Base-by-base conservation (phyloP, 768 basidiomycete species). In the Hericium coralloides region DNA sequence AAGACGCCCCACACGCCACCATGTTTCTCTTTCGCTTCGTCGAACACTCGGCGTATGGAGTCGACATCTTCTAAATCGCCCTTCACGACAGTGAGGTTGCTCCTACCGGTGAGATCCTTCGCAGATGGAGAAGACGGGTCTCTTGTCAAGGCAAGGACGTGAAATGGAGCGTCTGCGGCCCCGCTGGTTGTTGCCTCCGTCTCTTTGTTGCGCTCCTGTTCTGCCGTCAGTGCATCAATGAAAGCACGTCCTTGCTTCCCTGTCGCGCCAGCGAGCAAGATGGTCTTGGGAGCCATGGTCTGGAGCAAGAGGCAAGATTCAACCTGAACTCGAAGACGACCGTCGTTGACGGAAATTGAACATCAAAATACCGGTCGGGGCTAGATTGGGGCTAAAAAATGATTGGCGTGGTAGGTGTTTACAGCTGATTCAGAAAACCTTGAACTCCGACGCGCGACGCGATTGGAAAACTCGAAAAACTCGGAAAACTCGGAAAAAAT, bases 151-250 rank as follows among this genome's bases (percentile, higher is more conserved):
- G 43, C 43, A 10, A 45, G 43, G 43, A 45, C 18, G 43, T 45
- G 43, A 20, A 45, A 45, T 43, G 43, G 17, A n/a, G n/a, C 5
- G 4, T n/a, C 15, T n/a, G 43, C 0, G 43, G 12, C 43, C 31
- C 10, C 31, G 31, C 31, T 31, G 8, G 31, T 31, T 31, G 31
- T 31, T 9, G 43, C 20, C 9, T 45, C 43, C 8, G n/a, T n/a
- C n/a, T 45, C 43, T 9, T n/a, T 12, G 18, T n/a, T n/a, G 18
- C 17, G 41, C 4, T 15, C 17, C 15, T 15, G 17, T 18, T 3
- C 17, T 71, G 1, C 69, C 72, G 18, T 75, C 56, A 15, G 59
- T 61, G 74, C 75, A 49, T 37, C 31, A 52, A 53, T 41, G 0
- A 26, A 37, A 57, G 26, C 17, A 8, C 43, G n/a, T n/a, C 43